Evolutionary conservation across 257 asterid species (phyloP), one percentile per base, ranked within the genome.

Genomic region (Solanum pennellii): DNA sequence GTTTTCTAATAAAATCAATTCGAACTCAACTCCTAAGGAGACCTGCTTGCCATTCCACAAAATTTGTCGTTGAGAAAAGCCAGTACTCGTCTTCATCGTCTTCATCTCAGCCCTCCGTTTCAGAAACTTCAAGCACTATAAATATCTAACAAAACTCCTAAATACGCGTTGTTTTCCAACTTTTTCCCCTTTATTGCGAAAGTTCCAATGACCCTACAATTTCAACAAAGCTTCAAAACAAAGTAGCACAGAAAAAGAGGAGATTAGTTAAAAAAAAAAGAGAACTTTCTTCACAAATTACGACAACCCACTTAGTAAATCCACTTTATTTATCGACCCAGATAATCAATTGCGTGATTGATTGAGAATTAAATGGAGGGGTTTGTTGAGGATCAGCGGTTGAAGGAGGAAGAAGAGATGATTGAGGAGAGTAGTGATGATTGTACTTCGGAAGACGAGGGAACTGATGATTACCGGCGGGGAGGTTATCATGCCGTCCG

Each of bases 401-500:
- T 47, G 15, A 79, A 44, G 39, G 9, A 44, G n/a, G 83, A 79
- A 5, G 83, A 77, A 0, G 62, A 13, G 62, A 35, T 44, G 87
- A 86, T 23, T 91, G 93, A 93, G 12, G 89, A 93, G 87, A 91
- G 89, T 20, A 92, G 90, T 83, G 94, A 89, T 16, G 95, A 94
- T 89, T 88, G 85, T 87, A 93, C 93, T 91, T 95, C 98, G 80
- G 99, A 96, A 85, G 99, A 96, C 45, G 99, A 96, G 88, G 98
- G 99, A 31, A 96, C 96, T 0, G 98, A 95, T 91, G 99, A 95
- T 88, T 96, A 96, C 89, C 86, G 97, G 65, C 93, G 96, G 39
- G 99, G 99, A 10, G 99, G 99, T 18, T 96, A 96, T 91, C 99
- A 96, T 88, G 95, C 98, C 62, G 97, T 96, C 6, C 92, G 97